Evolutionary conservation across 2,329 filamentous ascomycete species (phyloP).

Genomic region (Sporothrix brasiliensis): DNA sequence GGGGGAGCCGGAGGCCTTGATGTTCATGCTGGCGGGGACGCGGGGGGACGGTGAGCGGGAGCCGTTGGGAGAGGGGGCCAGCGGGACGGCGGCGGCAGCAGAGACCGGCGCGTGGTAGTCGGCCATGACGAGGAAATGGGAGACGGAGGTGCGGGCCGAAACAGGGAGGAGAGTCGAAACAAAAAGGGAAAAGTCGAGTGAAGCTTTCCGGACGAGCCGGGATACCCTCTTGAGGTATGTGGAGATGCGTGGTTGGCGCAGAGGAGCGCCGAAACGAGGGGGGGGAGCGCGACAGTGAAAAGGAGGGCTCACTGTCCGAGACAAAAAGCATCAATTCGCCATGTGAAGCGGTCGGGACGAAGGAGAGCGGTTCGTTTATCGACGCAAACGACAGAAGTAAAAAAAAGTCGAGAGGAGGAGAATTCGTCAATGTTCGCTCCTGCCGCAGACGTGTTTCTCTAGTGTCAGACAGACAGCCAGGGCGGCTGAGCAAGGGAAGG

Average conservation of each 20-base stretch:
- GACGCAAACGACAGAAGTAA: not conserved
- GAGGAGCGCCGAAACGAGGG: not conserved
- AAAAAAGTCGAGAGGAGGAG: not conserved
- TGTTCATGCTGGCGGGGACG: slow-evolving; percentile 11
- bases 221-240: slow-evolving; percentile 8
- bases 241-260: not conserved
- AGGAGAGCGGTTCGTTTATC: not conserved
- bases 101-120: slow-evolving; percentile 21
- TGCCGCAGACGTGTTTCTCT: no score
- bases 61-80: slow-evolving; percentile 11
- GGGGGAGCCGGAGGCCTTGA: not conserved
- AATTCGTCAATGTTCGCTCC: no score
- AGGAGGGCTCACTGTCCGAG: not conserved
- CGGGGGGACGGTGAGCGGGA: slow-evolving; percentile 21
- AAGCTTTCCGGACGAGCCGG: slow-evolving; percentile 10
- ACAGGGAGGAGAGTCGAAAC: not conserved
- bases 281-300: not conserved
- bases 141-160: not conserved
- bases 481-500: not conserved
- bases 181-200: not conserved
- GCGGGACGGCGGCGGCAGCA: slow-evolving; percentile 20
- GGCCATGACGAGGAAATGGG: not conserved
- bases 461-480: not conserved
- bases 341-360: not conserved
- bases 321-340: not conserved